Base-by-base conservation (phyloP, 495 filamentous ascomycete genomes). In the Haplographium delicatum region DNA sequence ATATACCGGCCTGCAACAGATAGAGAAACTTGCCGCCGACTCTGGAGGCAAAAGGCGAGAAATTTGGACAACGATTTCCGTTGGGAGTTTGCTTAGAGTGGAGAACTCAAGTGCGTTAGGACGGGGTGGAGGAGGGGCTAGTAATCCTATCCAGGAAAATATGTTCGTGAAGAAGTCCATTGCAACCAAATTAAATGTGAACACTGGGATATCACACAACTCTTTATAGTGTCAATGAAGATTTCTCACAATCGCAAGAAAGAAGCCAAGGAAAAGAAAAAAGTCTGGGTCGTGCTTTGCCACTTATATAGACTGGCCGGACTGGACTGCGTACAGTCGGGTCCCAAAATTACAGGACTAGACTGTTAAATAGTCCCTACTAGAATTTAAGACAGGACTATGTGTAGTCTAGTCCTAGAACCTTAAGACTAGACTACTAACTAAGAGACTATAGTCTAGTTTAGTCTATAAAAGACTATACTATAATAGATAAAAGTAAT, bases 51-150 rank as follows among this genome's bases (percentile, higher is more conserved):
- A 35, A 24, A 43, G 23, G 6, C 16, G 13, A 23, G 38, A 15
- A 43, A 51, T 51, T 15, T 51, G 38, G 27, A 51, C 15, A 28
- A 51, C 34, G 38, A 51, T 30, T 43, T 43, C 47, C 15, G 6
- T 30, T 42, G 47, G 37, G 24, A 51, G 38, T 0, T 33, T 51
- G 22, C 24, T n/a, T n/a, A 51, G 26, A 42, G 25, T n/a, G 28
- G 37, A 43, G 38, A 41, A 51, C 23, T 51, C 38, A 35, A 42
- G 47, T 20, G 47, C 47, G 25, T 31, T 34, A 15, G 47, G 47
- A 25, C 47, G 45, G n/a, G 20, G 39, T 5, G 47, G 47, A 25
- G 30, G 31, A 43, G 20, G 39, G n/a, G 20, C 39, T 43, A 26
- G 39, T 43, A 43, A 26, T 26, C 20, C 39, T 25, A 26, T 1